Base-by-base conservation (phyloP, 495 filamentous ascomycete genomes). In the Parachaetomium inaequale region DNA sequence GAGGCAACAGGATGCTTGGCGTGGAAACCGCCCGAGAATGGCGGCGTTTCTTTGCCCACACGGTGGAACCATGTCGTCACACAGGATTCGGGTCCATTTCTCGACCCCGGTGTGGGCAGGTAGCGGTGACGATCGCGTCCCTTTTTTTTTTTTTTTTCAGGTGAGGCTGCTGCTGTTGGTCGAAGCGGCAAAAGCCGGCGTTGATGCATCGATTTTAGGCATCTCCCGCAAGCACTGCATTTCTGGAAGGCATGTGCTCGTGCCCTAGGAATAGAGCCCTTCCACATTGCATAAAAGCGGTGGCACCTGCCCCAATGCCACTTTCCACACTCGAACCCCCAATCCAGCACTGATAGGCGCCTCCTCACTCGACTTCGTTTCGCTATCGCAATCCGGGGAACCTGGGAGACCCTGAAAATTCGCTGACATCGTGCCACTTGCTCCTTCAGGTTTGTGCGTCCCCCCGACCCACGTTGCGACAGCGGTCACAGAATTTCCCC, bases 51-150 rank as follows among this genome's bases (percentile, higher is more conserved):
- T 21, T 45, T 36, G 29, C 5, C 42, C 29, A 38, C 57, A 5
- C 1, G 15, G 57, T 59, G 57, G 57, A 50, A 7, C 46, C 17
- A 51, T 51, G 43, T 2, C 57, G 57, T 59, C 57, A 59, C 57
- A 51, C 12, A 25, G 23, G 47, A 51, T 23, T n/a, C 15, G 11
- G 15, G 12, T 40, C 38, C 38, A 40, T 21, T 45, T 45, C 14
- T 31, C 26, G 26, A 25, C 26, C 15, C 47, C 47, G 25, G 47
- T 47, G 19, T 26, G 23, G 3, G 21, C 6, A 7, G 46, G 46
- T 26, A 49, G 46, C 3, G 23, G 25, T 28, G 46, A 12, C 25
- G 21, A 49, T 49, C 46, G 42, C 19, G 2, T 46, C n/a, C 36
- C 36, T 40, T 32, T 40, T 1, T 40, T 40, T 40, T 40, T 17